Evolutionary conservation across 768 basidiomycete species (phyloP).

Genomic region (Butyriboletus loyo): DNA sequence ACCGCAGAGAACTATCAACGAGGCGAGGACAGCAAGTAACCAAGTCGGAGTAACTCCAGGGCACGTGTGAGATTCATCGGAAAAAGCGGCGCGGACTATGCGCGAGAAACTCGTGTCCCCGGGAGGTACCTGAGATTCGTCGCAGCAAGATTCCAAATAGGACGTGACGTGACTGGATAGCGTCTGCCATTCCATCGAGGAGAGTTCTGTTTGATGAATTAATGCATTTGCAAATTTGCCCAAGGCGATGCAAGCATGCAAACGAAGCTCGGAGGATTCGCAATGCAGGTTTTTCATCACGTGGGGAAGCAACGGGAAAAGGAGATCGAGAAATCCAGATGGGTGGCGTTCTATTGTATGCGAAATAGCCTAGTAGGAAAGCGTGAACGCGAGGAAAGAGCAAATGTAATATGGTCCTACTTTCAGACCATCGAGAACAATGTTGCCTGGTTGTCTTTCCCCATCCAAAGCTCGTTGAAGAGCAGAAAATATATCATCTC

Average conservation of each 20-base stretch:
- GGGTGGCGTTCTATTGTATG: conserved; percentile 21
- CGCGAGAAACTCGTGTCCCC: conserved; percentile 20
- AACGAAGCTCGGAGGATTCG: conserved; percentile 15
- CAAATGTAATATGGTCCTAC: conserved; percentile 6
- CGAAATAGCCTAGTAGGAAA: conserved; percentile 18
- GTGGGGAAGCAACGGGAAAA: conserved; percentile 21
- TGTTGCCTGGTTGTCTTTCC: conserved; percentile 14
- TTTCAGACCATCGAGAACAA: conserved; percentile 29
- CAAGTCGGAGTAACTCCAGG: conserved; percentile 37
- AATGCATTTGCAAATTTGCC: conserved; percentile 29
- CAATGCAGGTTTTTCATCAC: conserved; percentile 15
- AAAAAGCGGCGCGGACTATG: conserved; percentile 30
- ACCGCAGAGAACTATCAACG: conserved; percentile 48
- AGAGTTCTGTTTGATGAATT: conserved; percentile 29
- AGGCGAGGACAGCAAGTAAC: conserved; percentile 44
- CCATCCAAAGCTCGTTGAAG: conserved; percentile 37
- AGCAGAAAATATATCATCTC: conserved; percentile 31
- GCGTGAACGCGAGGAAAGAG: conserved; percentile 4
- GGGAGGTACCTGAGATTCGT: not conserved
- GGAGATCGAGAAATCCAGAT: conserved; percentile 14
- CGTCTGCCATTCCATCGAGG: conserved; percentile 25
- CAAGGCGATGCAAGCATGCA: conserved; percentile 21
- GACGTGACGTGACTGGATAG: conserved; percentile 27
- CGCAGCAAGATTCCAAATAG: conserved; percentile 23
- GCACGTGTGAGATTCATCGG: conserved; percentile 16